Evolutionary conservation across 177 flowering plant species (phyloP).

Genomic region (Telopea speciosissima): DNA sequence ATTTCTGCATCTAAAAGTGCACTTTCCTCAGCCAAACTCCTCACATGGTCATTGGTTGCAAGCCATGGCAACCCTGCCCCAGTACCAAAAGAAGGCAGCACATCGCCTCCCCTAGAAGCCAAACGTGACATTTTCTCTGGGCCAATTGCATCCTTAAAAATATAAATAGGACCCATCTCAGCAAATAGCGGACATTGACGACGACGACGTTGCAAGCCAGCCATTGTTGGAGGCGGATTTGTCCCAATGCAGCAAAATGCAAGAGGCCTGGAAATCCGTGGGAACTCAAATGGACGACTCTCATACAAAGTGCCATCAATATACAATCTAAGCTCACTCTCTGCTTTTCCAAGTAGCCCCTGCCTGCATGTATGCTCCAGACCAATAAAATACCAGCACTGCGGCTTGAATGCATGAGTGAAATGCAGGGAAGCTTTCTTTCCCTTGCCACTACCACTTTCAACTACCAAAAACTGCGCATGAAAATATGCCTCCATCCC

Average conservation of each 20-base stretch:
- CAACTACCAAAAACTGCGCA: constrained; percentile 98
- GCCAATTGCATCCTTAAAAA: constrained; percentile 93
- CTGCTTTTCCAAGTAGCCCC: constrained; percentile 82
- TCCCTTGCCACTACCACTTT: constrained; percentile 93
- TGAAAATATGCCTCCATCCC: constrained; percentile 97
- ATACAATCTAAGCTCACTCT: constrained; percentile 87
- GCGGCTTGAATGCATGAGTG: constrained; percentile 96
- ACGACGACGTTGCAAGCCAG: constrained; percentile 96
- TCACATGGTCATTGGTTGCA: constrained; percentile 65
- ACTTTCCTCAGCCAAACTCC: constrained; percentile 66
- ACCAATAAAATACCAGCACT: constrained; percentile 96
- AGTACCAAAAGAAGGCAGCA: constrained; percentile 80
- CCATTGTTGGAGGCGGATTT: constrained; percentile 98
- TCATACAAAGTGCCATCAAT: constrained; percentile 90
- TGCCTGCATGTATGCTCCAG: constrained; percentile 88
- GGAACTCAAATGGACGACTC: constrained; percentile 92
- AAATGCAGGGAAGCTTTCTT: constrained; percentile 93
- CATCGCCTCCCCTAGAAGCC: constrained; percentile 97
- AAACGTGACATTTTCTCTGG: constrained; percentile 85
- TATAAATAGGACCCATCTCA: constrained; percentile 98
- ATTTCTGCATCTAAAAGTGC: constrained; percentile 76
- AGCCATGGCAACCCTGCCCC: constrained; percentile 87
- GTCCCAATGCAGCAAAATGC: constrained; percentile 99
- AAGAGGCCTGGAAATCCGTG: constrained; percentile 89
- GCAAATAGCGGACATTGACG: constrained; percentile 99